Evolutionary conservation across 1,284 basidiomycete species (phyloP).

Genomic region (Wallemia mellicola): DNA sequence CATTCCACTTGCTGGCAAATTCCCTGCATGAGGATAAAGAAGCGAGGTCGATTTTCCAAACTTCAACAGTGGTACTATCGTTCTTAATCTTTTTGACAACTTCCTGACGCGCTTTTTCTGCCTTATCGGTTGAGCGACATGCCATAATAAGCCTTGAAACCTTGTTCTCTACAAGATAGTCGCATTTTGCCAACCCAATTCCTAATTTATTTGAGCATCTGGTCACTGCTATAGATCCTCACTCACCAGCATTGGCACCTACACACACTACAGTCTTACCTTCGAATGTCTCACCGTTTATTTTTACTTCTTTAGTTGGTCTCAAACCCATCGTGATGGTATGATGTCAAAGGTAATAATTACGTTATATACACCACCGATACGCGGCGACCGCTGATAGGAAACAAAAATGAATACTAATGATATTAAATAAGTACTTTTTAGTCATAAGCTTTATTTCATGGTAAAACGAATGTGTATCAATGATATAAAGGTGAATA

Average conservation of each 20-base stretch:
- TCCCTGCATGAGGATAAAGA: background rate
- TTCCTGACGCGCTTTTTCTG: background rate
- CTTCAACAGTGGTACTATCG: background rate
- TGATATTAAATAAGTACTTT: no score
- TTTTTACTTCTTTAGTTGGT: background rate
- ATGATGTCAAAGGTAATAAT: background rate
- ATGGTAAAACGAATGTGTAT: no score
- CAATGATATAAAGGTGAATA: no score
- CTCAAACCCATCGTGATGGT: no score
- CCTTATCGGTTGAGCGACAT: background rate
- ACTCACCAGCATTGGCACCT: background rate
- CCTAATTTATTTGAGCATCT: no score
- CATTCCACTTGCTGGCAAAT: background rate
- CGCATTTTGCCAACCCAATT: background rate
- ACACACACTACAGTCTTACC: background rate
- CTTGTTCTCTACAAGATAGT: background rate
- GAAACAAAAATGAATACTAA: no score
- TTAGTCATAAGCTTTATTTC: no score
- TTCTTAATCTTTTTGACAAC: background rate
- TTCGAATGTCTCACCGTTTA: background rate
- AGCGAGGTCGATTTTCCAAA: background rate
- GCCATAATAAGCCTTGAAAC: background rate
- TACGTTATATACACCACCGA: no score
- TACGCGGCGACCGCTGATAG: no score
- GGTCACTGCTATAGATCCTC: no score